Evolutionary conservation across 1,139 yeast genomes (phyloP), one percentile per base, ranked within the genome.

Genomic region (Geotrichum europaeum): DNA sequence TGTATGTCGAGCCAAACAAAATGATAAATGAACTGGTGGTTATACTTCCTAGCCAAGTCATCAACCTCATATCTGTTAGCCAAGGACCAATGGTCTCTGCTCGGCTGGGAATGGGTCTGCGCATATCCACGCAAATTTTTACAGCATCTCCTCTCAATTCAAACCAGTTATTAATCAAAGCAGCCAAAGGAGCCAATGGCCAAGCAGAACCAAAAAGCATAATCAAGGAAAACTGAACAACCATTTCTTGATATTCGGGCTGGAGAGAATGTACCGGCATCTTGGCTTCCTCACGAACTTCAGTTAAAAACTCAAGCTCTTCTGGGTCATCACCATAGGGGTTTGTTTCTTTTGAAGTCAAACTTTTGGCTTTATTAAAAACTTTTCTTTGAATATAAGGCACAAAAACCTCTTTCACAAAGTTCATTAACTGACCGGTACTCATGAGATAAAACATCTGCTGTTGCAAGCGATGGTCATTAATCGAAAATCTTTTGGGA

Each of bases 191-290:
- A 47, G 96, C 92, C 64, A 90, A 74, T 0, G 98, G 87, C 96
- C 97, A 95, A 24, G 90, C 89, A 1, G 96, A 87, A 1, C 96
- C 92, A 73, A 94, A 91, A 67, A 94, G 75, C 52, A 84, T 81
- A 62, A 92, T 77, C 73, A 84, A 91, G 22, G 99, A 99, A 73
- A 86, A 89, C 69, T 89, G 95, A 15, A 87, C 73, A 15, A 85
- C 78, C 66, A 89, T 73, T 65, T 86, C 88, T 70, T 89, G 82
- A 71, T 84, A 86, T 67, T 89, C 96, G 52, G 81, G 86, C 69
- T 86, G 82, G 52, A 86, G 85, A 65, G 84, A 80, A 71, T 87
- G 89, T 32, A 75, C 84, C 1, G 95, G 86, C 56, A 81, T 76
- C 1, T 75, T 70, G 28, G 84, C 76, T 59, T 83, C 82, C 49